phyloP scores from a whole-genome alignment of 1,139 yeast species.

The Taphrina betulina region DNA sequence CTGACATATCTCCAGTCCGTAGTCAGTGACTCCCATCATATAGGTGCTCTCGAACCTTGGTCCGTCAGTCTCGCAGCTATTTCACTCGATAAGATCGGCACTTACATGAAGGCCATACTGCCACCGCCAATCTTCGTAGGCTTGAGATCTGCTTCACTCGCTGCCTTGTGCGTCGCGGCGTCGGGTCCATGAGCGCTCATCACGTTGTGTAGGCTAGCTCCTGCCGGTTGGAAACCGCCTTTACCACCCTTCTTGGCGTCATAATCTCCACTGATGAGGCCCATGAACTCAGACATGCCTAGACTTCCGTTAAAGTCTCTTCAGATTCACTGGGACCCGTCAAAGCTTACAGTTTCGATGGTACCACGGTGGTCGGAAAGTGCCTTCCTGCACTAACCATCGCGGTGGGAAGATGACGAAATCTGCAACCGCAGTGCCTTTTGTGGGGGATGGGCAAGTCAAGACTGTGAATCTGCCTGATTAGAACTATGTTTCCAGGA shows the following conservation, averaged over 20 bases:
- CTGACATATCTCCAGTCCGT: constrained; percentile 37
- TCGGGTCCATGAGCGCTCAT: constrained; percentile 44
- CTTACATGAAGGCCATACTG: constrained; percentile 43
- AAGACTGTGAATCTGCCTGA: no score
- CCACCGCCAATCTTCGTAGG: constrained; percentile 41
- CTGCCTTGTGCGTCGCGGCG: constrained; percentile 40
- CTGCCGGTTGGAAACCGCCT: constrained; percentile 43
- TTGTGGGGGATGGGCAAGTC: constrained; percentile 41
- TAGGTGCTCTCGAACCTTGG: constrained; percentile 6
- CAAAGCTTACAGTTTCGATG: constrained; percentile 43
- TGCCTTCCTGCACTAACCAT: constrained; percentile 43
- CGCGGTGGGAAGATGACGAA: constrained; percentile 44
- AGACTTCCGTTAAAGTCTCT: no score
- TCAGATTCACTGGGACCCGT: no score
- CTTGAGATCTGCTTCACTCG: constrained; percentile 38
- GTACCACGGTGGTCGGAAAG: constrained; percentile 44
- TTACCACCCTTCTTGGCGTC: constrained; percentile 39
- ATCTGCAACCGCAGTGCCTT: constrained; percentile 43
- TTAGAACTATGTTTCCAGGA: no score
- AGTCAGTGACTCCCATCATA: constrained; percentile 33
- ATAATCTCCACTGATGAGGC: constrained; percentile 42
- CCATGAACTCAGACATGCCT: constrained; percentile 45
- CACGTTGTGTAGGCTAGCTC: constrained; percentile 43
- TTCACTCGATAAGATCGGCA: background rate
- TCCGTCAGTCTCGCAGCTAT: background rate